These are phyloP conservation scores for Coriolopsis trogii DNA, from an alignment of 1,284 basidiomycete species.

Conservation along the genomic window DNA sequence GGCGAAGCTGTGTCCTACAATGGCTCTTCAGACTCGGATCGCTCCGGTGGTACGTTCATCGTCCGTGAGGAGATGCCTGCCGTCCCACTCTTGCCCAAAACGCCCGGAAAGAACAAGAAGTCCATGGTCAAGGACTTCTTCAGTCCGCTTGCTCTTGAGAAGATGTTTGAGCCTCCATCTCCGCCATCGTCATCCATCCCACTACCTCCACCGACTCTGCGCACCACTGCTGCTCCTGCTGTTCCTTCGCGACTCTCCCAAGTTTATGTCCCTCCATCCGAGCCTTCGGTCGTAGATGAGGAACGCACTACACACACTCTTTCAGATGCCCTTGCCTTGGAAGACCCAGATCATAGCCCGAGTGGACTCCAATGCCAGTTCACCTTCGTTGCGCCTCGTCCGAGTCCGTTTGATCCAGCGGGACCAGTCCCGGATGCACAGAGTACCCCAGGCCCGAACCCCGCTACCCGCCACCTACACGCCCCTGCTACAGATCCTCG, in stretches of 20 bases:
- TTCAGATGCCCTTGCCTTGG: background rate
- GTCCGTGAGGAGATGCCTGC: constrained; percentile 71
- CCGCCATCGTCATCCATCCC: constrained; percentile 47
- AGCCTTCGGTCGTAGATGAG: constrained; percentile 8
- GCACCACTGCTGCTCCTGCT: constrained; percentile 31
- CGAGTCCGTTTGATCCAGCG: constrained; percentile 41
- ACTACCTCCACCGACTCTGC: constrained; percentile 22
- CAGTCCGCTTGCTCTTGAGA: constrained; percentile 80
- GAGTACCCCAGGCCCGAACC: constrained; percentile 55
- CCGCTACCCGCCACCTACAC: constrained; percentile 28
- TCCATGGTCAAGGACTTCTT: constrained; percentile 79
- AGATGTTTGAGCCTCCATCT: constrained; percentile 90
- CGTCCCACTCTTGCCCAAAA: constrained; percentile 61
- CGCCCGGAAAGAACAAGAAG: constrained; percentile 65
- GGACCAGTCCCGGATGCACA: constrained; percentile 36
- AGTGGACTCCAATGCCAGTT: constrained; percentile 59
- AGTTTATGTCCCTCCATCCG: constrained; percentile 28
- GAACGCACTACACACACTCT: background rate
- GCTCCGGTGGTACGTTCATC: constrained; percentile 72
- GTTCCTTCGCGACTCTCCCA: constrained; percentile 42
- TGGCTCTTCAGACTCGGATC: constrained; percentile 25
- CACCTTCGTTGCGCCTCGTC: constrained; percentile 68
- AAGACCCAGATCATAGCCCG: constrained; percentile 34
- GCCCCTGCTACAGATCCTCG: constrained; percentile 67
- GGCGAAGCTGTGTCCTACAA: constrained; percentile 38